phyloP scores from a whole-genome alignment of 2,329 filamentous ascomycete genomes.

The Diaporthe ampelina region DNA sequence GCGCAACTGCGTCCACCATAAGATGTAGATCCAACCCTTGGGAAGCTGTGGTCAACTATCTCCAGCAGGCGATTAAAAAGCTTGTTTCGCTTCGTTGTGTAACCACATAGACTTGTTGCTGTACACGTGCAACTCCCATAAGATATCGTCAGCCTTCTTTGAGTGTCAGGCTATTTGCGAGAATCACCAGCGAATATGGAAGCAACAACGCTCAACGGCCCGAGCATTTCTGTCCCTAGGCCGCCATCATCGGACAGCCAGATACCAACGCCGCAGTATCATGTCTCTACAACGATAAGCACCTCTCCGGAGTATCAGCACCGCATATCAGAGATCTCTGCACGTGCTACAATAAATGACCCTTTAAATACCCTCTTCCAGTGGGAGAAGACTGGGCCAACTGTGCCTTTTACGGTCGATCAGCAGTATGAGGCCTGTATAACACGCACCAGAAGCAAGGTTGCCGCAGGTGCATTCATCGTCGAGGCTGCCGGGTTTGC shows the following conservation, averaged over 20 bases:
- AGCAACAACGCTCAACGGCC: slow-evolving; percentile 18
- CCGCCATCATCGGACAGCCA: neutral
- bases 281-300: neutral
- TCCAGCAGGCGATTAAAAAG: neutral
- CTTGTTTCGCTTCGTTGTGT: neutral
- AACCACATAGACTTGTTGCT: neutral
- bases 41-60: no score
- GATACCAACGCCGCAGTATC: neutral
- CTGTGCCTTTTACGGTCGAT: neutral
- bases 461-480: slow-evolving; percentile 6
- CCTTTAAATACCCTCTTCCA: slow-evolving; percentile 29
- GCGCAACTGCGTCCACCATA: neutral
- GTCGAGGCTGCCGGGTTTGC: slow-evolving; percentile 33
- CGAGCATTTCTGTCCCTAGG: neutral
- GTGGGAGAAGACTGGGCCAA: slow-evolving; percentile 24
- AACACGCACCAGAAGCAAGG: neutral
- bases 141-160: neutral
- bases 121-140: neutral
- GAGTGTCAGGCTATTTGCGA: no score
- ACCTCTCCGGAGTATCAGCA: slow-evolving; percentile 15
- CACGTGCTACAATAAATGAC: slow-evolving; percentile 9
- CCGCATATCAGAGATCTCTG: slow-evolving; percentile 16
- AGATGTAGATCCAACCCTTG: no score
- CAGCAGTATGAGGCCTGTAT: slow-evolving; percentile 22
- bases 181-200: neutral